Evolutionary conservation across 2,329 filamentous ascomycete genomes (phyloP), one percentile per base, ranked within the genome.

Genomic region (Colletotrichum limetticola): DNA sequence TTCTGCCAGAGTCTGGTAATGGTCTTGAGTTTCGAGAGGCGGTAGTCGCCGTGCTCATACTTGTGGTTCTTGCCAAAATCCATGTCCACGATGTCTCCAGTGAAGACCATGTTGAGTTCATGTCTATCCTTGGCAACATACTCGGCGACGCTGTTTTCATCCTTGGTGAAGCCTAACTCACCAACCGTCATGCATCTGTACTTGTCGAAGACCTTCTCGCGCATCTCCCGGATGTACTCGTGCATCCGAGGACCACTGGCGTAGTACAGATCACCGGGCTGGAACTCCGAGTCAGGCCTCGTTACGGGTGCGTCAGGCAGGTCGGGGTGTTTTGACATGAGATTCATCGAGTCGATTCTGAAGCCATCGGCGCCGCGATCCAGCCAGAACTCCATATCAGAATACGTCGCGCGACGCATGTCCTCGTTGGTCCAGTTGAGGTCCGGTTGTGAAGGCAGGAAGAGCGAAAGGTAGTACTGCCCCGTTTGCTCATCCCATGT

Each of bases 351-450:
- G 74, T 91, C 88, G 81, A 90, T 86, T 26, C 89, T 83, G 80
- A 90, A 91, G 0, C 89, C 89, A 66, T 88, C 86, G 0, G 89
- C 87, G 1, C 91, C 91, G 28, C 86, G 87, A 64, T 91, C 82
- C 0, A 93, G 85, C 91, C 91, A 93, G 78, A 92, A 93, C 9
- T 85, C 84, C 84, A 92, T 89, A 24, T 89, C 85, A 37, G 88
- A 83, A 78, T 92, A 89, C 1, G 92, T 88, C 0, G 90, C 91
- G 62, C 87, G 80, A 26, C 90, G 85, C 3, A 91, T 88, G 1
- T 86, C 86, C 0, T 83, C 82, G 70, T 90, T 89, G 75, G 92
- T 89, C 91, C 91, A 93, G 79, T 93, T 93, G 22, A 94, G 84
- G 76, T 93, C 92, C 0, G 92, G 91, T 76, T 93, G 91, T 68